Evolutionary conservation across 1,284 basidiomycete species (phyloP).

Genomic region (Takashimella koratensis): DNA sequence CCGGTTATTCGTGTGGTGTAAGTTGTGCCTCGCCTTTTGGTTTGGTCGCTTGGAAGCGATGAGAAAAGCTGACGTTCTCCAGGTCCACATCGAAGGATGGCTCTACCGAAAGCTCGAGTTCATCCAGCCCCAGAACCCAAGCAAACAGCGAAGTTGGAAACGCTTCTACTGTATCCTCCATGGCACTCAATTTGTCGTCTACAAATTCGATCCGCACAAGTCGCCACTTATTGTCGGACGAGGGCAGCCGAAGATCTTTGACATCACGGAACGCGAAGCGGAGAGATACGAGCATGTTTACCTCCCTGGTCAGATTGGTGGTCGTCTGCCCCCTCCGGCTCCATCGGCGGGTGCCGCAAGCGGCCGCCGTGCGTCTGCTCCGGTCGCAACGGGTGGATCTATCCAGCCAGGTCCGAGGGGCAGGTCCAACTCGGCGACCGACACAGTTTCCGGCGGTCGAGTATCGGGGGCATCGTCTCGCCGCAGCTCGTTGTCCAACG

Average conservation of each 20-base stretch:
- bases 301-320: constrained; percentile 23
- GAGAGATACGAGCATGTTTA: constrained; percentile 50
- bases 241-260: neutral
- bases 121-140: constrained; percentile 72
- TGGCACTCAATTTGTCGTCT: constrained; percentile 83
- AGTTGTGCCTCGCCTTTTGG: too few species aligned
- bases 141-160: constrained; percentile 87
- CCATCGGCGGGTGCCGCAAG: constrained; percentile 28
- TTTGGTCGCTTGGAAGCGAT: too few species aligned
- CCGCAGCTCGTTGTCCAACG: constrained; percentile 13
- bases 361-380: constrained; percentile 16
- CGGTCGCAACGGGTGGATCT: constrained; percentile 2
- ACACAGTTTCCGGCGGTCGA: constrained; percentile 2
- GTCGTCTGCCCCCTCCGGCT: neutral
- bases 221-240: constrained; percentile 43
- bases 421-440: constrained; percentile 30
- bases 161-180: constrained; percentile 84
- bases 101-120: constrained; percentile 97
- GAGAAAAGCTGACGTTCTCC: constrained; percentile 4
- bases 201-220: constrained; percentile 59
- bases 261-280: constrained; percentile 35
- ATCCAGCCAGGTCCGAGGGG: constrained; percentile 2
- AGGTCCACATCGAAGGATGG: constrained; percentile 75
- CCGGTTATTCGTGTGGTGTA: constrained; percentile 71
- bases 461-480: neutral